Percentiles rank a stretch among this genome's conserved stretches.
These are phyloP conservation scores for Boletellus emodensis DNA, from an alignment of 768 basidiomycete genomes.

Conservation along the genomic window DNA sequence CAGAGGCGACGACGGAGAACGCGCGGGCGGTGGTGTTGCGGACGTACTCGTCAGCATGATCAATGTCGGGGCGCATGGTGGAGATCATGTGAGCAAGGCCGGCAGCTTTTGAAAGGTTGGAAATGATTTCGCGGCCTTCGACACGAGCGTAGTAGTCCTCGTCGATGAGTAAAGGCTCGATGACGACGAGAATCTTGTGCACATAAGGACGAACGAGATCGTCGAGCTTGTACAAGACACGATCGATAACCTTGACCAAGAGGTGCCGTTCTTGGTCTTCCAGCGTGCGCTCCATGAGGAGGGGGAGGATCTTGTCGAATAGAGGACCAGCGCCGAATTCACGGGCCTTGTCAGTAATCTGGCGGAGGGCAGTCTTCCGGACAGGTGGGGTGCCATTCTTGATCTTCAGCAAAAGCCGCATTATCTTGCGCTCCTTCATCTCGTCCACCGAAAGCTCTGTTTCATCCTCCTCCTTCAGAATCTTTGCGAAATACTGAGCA, in stretches of 20 bases:
- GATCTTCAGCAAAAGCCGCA: conserved; percentile 96
- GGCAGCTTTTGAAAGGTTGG: conserved; percentile 89
- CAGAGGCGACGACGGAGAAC: conserved; percentile 97
- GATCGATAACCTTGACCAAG: conserved; percentile 98
- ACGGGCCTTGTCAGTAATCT: conserved; percentile 98
- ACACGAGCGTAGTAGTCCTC: conserved; percentile 96
- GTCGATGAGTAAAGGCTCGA: conserved; percentile 97
- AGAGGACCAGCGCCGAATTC: conserved; percentile 97
- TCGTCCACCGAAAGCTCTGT: conserved; percentile 90
- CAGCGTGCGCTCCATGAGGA: conserved; percentile 96
- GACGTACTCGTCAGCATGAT: conserved; percentile 98
- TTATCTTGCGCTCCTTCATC: conserved; percentile 99
- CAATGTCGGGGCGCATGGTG: conserved; percentile 99
- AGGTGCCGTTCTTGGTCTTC: conserved; percentile 99
- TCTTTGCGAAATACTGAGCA: conserved; percentile 96
- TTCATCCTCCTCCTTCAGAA: conserved; percentile 93
- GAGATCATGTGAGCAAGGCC: conserved; percentile 99
- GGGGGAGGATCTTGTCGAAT: conserved; percentile 96
- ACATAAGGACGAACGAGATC: conserved; percentile 98
- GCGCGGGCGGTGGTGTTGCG: conserved; percentile 98
- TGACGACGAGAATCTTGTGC: conserved; percentile 99
- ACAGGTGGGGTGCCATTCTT: conserved; percentile 99
- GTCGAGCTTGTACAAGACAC: conserved; percentile 97
- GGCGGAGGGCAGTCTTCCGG: conserved; percentile 93
- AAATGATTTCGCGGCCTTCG: conserved; percentile 98